Percentiles rank a stretch among this genome's conserved stretches.
Conservation (phyloP, 2,329 filamentous ascomycete species). For the Nemania sp. region DNA sequence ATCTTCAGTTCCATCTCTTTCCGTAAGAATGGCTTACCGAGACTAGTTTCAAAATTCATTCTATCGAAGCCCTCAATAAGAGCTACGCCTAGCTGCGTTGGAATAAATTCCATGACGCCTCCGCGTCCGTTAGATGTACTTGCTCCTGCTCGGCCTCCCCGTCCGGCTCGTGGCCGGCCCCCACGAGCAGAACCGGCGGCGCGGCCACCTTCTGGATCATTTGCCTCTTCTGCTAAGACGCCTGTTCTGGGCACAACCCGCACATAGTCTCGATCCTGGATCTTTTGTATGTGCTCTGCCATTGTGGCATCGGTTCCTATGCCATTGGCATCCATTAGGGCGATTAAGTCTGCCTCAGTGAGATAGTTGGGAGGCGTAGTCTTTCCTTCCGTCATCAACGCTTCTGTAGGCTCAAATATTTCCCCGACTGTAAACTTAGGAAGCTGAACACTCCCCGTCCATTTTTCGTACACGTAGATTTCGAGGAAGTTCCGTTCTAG, state of each 20-base stretch:
- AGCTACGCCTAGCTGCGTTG: slow-evolving; percentile 86
- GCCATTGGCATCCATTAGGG: slow-evolving; percentile 96
- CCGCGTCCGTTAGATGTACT: slow-evolving; percentile 47
- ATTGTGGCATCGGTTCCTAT: slow-evolving; percentile 99
- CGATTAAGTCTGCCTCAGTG: slow-evolving; percentile 93
- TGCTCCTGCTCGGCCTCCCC: slow-evolving; percentile 42
- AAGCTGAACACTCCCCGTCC: slow-evolving; percentile 83
- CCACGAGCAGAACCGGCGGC: slow-evolving; percentile 55
- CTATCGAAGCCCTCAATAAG: slow-evolving; percentile 93
- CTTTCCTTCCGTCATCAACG: slow-evolving; percentile 87
- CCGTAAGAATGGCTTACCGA: slow-evolving; percentile 92
- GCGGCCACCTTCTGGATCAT: slow-evolving; percentile 46
- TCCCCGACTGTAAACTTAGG: slow-evolving; percentile 81
- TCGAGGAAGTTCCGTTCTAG: slow-evolving; percentile 91
- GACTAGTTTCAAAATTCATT: slow-evolving; percentile 88
- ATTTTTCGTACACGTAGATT: slow-evolving; percentile 94
- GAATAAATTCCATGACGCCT: slow-evolving; percentile 82
- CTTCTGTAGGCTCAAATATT: slow-evolving; percentile 83
- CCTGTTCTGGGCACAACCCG: slow-evolving; percentile 58
- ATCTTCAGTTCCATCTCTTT: slow-evolving; percentile 98
- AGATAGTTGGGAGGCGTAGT: slow-evolving; percentile 83
- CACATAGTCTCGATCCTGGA: slow-evolving; percentile 88
- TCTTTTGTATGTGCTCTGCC: slow-evolving; percentile 97
- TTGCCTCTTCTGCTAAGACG: slow-evolving; percentile 43
- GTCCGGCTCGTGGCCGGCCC: slow-evolving; percentile 50